These are phyloP conservation scores for Clonostachys chloroleuca DNA, from an alignment of 2,329 filamentous ascomycete species.

Conservation along the genomic window DNA sequence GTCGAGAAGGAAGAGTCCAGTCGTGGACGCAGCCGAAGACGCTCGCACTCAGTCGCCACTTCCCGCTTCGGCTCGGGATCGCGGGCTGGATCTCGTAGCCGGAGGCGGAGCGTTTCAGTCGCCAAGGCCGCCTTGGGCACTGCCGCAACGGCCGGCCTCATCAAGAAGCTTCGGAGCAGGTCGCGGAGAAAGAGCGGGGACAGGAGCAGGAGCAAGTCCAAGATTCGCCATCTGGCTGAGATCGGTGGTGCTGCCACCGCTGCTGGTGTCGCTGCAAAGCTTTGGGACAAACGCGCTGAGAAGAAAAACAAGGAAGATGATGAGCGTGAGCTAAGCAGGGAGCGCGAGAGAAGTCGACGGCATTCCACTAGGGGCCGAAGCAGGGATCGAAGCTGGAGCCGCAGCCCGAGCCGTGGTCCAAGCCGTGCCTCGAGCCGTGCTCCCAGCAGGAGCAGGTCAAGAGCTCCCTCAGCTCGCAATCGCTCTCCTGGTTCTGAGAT, in stretches of 20 bases:
- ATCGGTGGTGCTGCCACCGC: conserved; percentile 57
- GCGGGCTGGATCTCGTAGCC: conserved; percentile 35
- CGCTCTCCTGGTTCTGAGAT: conserved; percentile 59
- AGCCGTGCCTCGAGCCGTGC: no score
- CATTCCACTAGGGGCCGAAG: not conserved
- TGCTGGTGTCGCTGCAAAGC: conserved; percentile 55
- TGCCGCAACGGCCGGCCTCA: conserved; percentile 51
- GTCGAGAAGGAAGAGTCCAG: conserved; percentile 53
- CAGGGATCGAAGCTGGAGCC: conserved; percentile 11
- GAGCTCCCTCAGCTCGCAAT: conserved; percentile 42
- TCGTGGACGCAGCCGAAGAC: conserved; percentile 50
- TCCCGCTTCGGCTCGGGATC: conserved; percentile 32
- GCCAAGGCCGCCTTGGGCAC: conserved; percentile 56
- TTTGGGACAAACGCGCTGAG: conserved; percentile 57
- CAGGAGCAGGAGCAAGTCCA: conserved; percentile 35
- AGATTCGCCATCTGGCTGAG: conserved; percentile 50
- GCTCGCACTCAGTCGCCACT: conserved; percentile 21
- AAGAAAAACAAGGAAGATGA: conserved; percentile 39
- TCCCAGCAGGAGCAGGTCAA: conserved; percentile 34
- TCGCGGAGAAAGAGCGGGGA: conserved; percentile 28
- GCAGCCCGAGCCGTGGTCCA: conserved; percentile 13
- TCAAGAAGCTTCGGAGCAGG: conserved; percentile 52
- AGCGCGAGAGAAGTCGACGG: not conserved
- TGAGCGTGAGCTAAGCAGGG: conserved; percentile 6
- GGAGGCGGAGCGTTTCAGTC: conserved; percentile 40